Percentiles rank a stretch among this genome's conserved stretches.
Evolutionary conservation across 768 basidiomycete species (phyloP).

Genomic region (Amanita jacksonii): DNA sequence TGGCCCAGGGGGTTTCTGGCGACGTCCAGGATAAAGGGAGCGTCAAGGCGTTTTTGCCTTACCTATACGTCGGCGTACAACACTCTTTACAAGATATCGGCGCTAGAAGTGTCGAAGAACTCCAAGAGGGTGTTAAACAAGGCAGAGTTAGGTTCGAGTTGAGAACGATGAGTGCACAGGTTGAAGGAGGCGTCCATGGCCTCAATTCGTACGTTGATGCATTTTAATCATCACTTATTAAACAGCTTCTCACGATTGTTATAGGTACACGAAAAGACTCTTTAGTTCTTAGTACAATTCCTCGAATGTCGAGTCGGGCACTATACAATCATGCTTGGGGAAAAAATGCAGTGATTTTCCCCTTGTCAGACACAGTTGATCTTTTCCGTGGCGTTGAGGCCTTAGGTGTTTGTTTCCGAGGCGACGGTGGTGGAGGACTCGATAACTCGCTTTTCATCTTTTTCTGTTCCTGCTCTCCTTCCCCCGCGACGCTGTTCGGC

Average conservation of each 20-base stretch:
- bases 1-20: constrained; percentile 93
- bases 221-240: no score
- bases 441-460: not conserved
- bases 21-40: constrained; percentile 98
- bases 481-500: not conserved
- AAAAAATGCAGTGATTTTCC: constrained; percentile 7
- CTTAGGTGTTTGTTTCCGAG: not conserved
- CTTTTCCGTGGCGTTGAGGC: not conserved
- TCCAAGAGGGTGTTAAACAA: constrained; percentile 54
- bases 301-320: no score
- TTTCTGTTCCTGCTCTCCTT: not conserved
- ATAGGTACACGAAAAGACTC: constrained; percentile 30
- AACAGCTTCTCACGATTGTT: constrained; percentile 2
- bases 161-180: constrained; percentile 89
- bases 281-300: constrained; percentile 12
- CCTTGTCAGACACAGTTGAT: not conserved
- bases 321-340: constrained; percentile 1
- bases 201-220: constrained; percentile 93
- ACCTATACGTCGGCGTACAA: constrained; percentile 72
- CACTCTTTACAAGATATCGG: constrained; percentile 95
- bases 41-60: constrained; percentile 86
- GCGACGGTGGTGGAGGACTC: not conserved
- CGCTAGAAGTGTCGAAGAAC: constrained; percentile 51
- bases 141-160: constrained; percentile 83
- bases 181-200: constrained; percentile 94